Conservation (phyloP, 1,284 basidiomycete genomes). For the Anthracocystis setariae region DNA sequence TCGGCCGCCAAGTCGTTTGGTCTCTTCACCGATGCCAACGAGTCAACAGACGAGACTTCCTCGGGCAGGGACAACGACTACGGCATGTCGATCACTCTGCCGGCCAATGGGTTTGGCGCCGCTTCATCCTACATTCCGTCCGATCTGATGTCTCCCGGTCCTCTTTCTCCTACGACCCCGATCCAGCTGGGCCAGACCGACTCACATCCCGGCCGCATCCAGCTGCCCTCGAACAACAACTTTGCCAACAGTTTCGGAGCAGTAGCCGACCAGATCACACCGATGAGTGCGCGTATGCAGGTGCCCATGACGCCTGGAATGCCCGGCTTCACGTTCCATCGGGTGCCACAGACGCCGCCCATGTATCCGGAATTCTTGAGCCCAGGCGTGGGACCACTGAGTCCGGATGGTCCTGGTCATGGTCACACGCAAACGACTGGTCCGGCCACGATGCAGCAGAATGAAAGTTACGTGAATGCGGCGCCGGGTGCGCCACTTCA, state of each 20-base stretch:
- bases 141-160: constrained; percentile 50
- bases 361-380: constrained; percentile 67
- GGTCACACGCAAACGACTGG: constrained; percentile 48
- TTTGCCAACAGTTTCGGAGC: constrained; percentile 35
- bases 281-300: constrained; percentile 38
- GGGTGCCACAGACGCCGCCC: constrained; percentile 69
- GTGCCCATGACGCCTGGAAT: constrained; percentile 69
- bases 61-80: constrained; percentile 13
- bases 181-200: no score
- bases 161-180: constrained; percentile 24
- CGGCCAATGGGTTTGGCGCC: constrained; percentile 32
- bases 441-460: constrained; percentile 2
- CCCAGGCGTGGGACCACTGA: constrained; percentile 64
- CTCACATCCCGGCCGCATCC: constrained; percentile 58
- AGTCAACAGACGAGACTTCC: constrained; percentile 1
- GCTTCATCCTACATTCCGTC: constrained; percentile 44
- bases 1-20: constrained; percentile 17
- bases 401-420: constrained; percentile 57
- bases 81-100: constrained; percentile 42
- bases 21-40: constrained; percentile 3
- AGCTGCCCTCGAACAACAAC: constrained; percentile 46
- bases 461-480: constrained; percentile 36
- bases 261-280: constrained; percentile 26
- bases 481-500: constrained; percentile 49
- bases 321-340: constrained; percentile 69